phyloP scores from a whole-genome alignment of 805 yeast genomes.

The Candida tallmaniae region DNA sequence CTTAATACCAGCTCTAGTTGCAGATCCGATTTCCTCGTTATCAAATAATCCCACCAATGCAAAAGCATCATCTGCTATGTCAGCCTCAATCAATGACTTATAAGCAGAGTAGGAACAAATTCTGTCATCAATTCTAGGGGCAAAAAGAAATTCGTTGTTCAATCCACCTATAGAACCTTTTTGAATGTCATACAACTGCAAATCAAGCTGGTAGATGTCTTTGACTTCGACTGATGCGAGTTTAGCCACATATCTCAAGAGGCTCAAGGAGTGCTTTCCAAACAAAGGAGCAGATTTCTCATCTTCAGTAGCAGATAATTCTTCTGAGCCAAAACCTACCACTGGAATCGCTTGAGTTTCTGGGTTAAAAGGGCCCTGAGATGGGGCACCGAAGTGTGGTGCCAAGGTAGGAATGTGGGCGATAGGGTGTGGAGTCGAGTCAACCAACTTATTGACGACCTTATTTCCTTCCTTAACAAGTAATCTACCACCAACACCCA shows the following conservation, averaged over 20 bases:
- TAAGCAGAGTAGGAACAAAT: constrained; percentile 75
- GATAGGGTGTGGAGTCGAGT: constrained; percentile 32
- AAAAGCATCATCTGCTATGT: constrained; percentile 34
- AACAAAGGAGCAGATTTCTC: constrained; percentile 61
- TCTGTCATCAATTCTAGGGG: constrained; percentile 84
- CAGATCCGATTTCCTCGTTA: constrained; percentile 82
- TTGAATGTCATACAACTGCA: constrained; percentile 79
- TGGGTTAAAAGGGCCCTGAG: constrained; percentile 24
- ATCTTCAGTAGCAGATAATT: constrained; percentile 50
- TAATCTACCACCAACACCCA: constrained; percentile 38
- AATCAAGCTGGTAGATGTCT: constrained; percentile 65
- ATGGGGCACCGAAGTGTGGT: constrained; percentile 30
- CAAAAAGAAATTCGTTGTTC: constrained; percentile 60
- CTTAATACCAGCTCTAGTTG: constrained; percentile 75
- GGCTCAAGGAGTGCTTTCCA: constrained; percentile 62
- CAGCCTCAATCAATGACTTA: constrained; percentile 47
- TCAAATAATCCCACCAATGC: constrained; percentile 65
- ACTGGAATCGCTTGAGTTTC: constrained; percentile 40
- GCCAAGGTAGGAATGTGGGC: constrained; percentile 39
- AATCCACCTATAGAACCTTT: constrained; percentile 76
- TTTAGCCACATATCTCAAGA: constrained; percentile 66
- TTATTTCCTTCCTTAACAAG: constrained; percentile 18
- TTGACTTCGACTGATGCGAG: constrained; percentile 54
- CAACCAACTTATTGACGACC: constrained; percentile 21
- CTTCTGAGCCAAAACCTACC: constrained; percentile 27